phyloP scores from a whole-genome alignment of 192 early-diverging fungal species.

The Cladochytrium replicatum region DNA sequence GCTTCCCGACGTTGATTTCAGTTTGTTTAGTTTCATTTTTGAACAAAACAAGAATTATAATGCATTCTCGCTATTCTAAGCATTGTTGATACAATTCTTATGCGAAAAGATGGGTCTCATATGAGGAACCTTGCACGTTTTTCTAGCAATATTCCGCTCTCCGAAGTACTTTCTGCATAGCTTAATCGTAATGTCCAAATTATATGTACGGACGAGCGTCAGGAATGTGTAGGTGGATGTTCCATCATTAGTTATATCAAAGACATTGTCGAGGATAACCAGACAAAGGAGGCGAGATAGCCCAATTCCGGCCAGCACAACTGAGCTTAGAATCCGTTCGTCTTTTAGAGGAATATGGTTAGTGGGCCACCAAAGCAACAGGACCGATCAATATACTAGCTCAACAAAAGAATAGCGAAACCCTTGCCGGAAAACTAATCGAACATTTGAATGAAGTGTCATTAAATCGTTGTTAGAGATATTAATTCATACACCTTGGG shows the following conservation, averaged over 20 bases:
- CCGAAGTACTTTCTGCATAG: conserved; percentile 31
- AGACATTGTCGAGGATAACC: conserved; percentile 19
- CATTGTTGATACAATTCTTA: too few species aligned
- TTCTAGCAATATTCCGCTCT: conserved; percentile 30
- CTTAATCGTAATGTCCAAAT: conserved; percentile 24
- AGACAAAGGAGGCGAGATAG: conserved; percentile 29
- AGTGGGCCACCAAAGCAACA: conserved; percentile 4
- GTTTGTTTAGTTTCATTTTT: too few species aligned
- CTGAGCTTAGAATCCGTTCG: conserved; percentile 5
- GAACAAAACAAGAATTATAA: too few species aligned
- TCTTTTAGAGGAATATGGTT: conserved; percentile 11
- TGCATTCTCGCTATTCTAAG: too few species aligned
- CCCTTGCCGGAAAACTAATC: conserved; percentile 32
- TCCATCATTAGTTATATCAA: too few species aligned
- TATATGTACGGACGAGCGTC: conserved; percentile 21
- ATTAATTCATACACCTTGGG: conserved; percentile 44
- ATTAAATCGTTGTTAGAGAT: conserved; percentile 22
- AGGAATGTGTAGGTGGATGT: conserved; percentile 6
- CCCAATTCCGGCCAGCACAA: conserved; percentile 32
- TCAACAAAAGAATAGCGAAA: too few species aligned
- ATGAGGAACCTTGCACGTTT: conserved; percentile 40
- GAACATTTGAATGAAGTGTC: conserved; percentile 21
- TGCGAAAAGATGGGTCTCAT: too few species aligned
- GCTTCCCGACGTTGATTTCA: too few species aligned
- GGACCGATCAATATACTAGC: too few species aligned